phyloP scores from a whole-genome alignment of 2,329 filamentous ascomycete species.

The Onygenales sp. region DNA sequence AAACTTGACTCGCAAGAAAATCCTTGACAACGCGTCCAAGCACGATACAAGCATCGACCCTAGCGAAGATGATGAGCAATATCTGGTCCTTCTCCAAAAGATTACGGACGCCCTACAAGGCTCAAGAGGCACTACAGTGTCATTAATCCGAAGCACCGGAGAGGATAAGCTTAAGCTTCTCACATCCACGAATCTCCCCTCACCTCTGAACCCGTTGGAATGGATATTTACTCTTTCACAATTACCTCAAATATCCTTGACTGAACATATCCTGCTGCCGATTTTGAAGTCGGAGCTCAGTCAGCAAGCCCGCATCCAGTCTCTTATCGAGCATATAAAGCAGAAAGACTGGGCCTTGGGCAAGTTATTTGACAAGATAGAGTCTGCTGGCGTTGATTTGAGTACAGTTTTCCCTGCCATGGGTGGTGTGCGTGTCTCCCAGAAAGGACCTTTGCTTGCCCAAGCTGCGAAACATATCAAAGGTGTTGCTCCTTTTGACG shows the following conservation, averaged over 20 bases:
- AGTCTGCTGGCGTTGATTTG: slow-evolving; percentile 46
- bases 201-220: slow-evolving; percentile 42
- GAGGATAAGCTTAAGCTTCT: slow-evolving; percentile 34
- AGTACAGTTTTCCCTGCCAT: slow-evolving; percentile 48
- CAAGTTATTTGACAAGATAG: slow-evolving; percentile 50
- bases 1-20: slow-evolving; percentile 33
- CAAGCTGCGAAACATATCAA: slow-evolving; percentile 46
- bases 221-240: slow-evolving; percentile 44
- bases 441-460: slow-evolving; percentile 37
- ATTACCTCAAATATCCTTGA: slow-evolving; percentile 32
- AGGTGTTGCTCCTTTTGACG: slow-evolving; percentile 46
- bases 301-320: slow-evolving; percentile 38
- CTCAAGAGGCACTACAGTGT: slow-evolving; percentile 20
- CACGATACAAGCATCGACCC: slow-evolving; percentile 51
- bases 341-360: slow-evolving; percentile 52
- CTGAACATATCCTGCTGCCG: slow-evolving; percentile 43
- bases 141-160: slow-evolving; percentile 19
- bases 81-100: slow-evolving; percentile 47
- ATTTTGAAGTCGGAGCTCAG: slow-evolving; percentile 41
- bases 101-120: slow-evolving; percentile 40
- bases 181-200: slow-evolving; percentile 42
- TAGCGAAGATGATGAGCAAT: slow-evolving; percentile 46
- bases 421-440: slow-evolving; percentile 35
- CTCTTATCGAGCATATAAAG: slow-evolving; percentile 41
- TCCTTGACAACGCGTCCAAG: slow-evolving; percentile 40